These are phyloP conservation scores for Oryza australiensis DNA, from an alignment of 176 grass and related monocot genomes.

Conservation along the genomic window DNA sequence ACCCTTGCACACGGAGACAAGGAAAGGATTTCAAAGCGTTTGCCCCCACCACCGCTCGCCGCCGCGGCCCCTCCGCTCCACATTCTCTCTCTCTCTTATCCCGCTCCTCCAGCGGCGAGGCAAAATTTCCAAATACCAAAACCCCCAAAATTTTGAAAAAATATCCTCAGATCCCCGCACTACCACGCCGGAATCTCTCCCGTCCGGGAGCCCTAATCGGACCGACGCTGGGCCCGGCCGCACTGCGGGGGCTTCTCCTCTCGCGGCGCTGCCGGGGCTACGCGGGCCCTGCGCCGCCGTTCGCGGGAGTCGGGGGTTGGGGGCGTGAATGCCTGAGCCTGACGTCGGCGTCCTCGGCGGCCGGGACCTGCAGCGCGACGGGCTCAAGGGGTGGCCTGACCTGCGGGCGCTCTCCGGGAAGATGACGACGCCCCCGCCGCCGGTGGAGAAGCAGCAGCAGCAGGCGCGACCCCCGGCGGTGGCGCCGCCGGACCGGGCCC, in stretches of 20 bases:
- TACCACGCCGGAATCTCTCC: background rate
- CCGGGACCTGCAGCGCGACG: slow-evolving; percentile 8
- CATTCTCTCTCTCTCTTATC: background rate
- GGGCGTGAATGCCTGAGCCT: slow-evolving; percentile 49
- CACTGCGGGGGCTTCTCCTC: background rate
- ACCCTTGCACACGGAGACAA: slow-evolving; percentile 19
- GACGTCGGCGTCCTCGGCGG: slow-evolving; percentile 24
- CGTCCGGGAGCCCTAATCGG: no score
- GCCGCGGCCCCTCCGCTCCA: background rate
- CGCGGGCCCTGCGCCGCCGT: slow-evolving; percentile 12
- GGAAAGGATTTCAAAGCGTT: slow-evolving; percentile 37
- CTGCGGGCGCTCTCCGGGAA: slow-evolving; percentile 31
- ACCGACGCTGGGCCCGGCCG: background rate
- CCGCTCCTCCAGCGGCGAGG: slow-evolving; percentile 14
- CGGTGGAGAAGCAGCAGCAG: background rate
- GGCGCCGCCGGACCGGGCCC: slow-evolving; percentile 41
- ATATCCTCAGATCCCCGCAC: slow-evolving; percentile 30
- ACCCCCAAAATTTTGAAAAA: slow-evolving; percentile 8
- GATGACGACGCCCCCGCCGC: slow-evolving; percentile 1
- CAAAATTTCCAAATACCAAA: slow-evolving; percentile 32
- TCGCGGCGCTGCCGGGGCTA: slow-evolving; percentile 5
- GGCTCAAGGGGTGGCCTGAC: slow-evolving; percentile 47
- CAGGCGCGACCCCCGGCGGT: slow-evolving; percentile 26
- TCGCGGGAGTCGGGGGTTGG: background rate
- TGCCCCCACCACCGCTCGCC: slow-evolving; percentile 27